Evolutionary conservation across 345 rosid species (phyloP), one percentile per base, ranked within the genome.

Genomic region (Triadica sebifera): DNA sequence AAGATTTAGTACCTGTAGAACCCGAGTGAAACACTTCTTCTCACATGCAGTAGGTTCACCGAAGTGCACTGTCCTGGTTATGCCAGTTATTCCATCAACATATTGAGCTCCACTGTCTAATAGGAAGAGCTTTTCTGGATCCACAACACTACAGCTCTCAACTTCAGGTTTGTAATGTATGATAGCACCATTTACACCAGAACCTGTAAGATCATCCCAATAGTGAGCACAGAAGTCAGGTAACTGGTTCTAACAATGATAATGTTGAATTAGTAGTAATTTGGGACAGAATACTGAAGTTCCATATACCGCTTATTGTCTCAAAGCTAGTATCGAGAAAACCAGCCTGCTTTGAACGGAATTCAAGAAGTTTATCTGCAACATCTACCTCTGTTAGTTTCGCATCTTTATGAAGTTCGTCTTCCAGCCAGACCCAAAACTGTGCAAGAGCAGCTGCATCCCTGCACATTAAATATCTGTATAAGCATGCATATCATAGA

Each of bases 31-130:
- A 87, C 97, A 94, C 78, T 91, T 97, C 70, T 89, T 94, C 77
- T 94, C 90, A 59, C 92, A 85, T 49, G 87, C 75, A 46, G 91
- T 84, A 66, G 98, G 98, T 78, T 87, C 85, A 37, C 91, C 89
- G 80, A 92, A 94, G 79, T 94, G 98, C 45, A 88, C 98, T 16
- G 98, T 94, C 84, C 98, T 86, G 41, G 98, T 94, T 76, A 94
- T 86, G 75, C 92, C 98, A 61, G 98, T 94, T 71, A 97, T 94
- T 79, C 98, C 98, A 77, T 94, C 98, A 38, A 89, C 81, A 83
- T 88, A 92, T 75, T 94, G 98, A 75, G 98, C 98, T 79, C 98
- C 98, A 80, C 97, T 92, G 72, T 94, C 98, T 43, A 94, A 87
- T 34, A 94, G 82, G 76, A 92, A 92, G 29, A 94, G 86, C 64